A percentile compares a stretch with the other conserved stretches of the same genome.
Evolutionary conservation across 768 basidiomycete species (phyloP).

Genomic region (Pulveroboletus sp.): DNA sequence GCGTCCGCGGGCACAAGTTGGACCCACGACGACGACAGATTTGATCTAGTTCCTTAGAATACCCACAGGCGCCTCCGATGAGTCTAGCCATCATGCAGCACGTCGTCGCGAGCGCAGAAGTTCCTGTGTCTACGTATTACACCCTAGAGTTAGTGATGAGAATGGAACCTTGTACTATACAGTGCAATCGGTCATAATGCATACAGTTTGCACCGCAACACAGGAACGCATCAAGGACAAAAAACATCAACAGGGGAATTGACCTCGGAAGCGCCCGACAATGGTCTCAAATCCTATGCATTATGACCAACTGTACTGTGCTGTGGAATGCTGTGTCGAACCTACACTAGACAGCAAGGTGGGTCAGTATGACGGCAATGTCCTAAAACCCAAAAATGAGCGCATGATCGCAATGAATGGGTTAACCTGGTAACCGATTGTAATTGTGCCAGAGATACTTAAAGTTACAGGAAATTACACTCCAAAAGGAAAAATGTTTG

Average conservation of each 20-base stretch:
- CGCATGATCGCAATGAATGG: too few species aligned
- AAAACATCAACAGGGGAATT: background rate
- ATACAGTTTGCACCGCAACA: background rate
- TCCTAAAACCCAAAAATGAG: background rate
- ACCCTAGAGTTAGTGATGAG: background rate
- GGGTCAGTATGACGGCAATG: too few species aligned
- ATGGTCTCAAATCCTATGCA: background rate
- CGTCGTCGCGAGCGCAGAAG: background rate
- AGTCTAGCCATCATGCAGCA: too few species aligned
- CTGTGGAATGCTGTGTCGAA: background rate
- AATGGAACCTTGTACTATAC: background rate
- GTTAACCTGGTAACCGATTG: too few species aligned
- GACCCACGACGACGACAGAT: background rate
- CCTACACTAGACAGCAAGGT: background rate
- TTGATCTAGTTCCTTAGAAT: background rate
- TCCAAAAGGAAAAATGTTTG: too few species aligned
- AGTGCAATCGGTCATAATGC: background rate
- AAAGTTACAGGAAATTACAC: background rate
- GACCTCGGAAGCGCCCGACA: background rate
- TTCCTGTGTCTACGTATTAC: background rate
- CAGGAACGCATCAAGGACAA: background rate
- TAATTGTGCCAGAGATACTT: too few species aligned
- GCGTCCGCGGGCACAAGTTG: background rate
- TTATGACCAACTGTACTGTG: background rate
- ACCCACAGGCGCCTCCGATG: background rate